Conservation (phyloP, 768 basidiomycete species). For the Austroboletus eburneus region DNA sequence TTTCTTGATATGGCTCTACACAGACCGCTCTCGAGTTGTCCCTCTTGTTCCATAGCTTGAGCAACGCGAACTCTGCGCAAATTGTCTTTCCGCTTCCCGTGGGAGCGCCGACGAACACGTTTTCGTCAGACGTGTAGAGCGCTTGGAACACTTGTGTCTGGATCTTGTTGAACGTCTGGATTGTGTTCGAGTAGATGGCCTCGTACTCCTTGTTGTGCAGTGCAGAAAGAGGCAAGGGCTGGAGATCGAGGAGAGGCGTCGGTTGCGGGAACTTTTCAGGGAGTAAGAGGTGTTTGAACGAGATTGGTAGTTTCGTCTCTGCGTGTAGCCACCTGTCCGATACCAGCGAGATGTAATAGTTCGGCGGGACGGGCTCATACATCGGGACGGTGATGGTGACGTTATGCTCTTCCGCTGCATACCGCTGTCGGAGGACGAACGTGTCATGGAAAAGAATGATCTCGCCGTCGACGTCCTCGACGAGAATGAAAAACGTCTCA, state of each 20-base stretch:
- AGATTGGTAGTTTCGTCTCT: slow-evolving; percentile 91
- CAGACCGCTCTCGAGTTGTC: slow-evolving; percentile 85
- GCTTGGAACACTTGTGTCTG: slow-evolving; percentile 99
- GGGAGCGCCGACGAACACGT: slow-evolving; percentile 94
- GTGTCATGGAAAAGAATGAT: slow-evolving; percentile 92
- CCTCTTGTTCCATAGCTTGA: slow-evolving; percentile 90
- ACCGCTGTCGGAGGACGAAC: slow-evolving; percentile 88
- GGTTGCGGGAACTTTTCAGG: slow-evolving; percentile 95
- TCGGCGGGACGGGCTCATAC: slow-evolving; percentile 96
- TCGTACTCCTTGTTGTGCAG: slow-evolving; percentile 94
- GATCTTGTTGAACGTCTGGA: slow-evolving; percentile 95
- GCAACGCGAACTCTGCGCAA: slow-evolving; percentile 92
- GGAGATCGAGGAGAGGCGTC: slow-evolving; percentile 90
- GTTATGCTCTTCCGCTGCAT: slow-evolving; percentile 90
- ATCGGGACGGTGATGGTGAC: slow-evolving; percentile 94
- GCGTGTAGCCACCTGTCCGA: slow-evolving; percentile 96
- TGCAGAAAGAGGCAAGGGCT: slow-evolving; percentile 83
- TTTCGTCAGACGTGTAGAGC: slow-evolving; percentile 93
- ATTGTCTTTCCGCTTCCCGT: slow-evolving; percentile 98
- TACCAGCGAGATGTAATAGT: slow-evolving; percentile 94
- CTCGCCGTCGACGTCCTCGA: slow-evolving; percentile 98
- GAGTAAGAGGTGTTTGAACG: slow-evolving; percentile 96
- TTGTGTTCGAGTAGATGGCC: slow-evolving; percentile 71
- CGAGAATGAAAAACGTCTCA: slow-evolving; percentile 89
- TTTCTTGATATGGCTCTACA: slow-evolving; percentile 95